Evolutionary conservation across 768 basidiomycete genomes (phyloP).

Genomic region (Sarcodon aspratus): DNA sequence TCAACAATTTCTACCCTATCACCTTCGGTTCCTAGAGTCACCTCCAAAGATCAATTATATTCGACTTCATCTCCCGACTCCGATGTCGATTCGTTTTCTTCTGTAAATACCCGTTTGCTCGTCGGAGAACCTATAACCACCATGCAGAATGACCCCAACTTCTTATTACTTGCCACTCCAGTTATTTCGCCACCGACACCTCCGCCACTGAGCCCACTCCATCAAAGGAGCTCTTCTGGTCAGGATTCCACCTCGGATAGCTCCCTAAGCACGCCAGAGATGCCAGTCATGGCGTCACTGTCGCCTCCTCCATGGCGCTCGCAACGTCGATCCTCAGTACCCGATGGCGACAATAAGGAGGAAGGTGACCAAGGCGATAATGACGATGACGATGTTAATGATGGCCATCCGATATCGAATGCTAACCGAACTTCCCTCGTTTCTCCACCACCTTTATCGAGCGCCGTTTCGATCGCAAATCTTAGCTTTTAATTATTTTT

Average conservation of each 20-base stretch:
- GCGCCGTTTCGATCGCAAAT: not conserved
- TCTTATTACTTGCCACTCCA: constrained; percentile 38
- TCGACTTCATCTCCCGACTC: constrained; percentile 13
- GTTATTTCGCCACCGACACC: constrained; percentile 29
- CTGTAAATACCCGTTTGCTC: constrained; percentile 21
- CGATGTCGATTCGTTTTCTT: not conserved
- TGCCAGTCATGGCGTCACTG: constrained; percentile 34
- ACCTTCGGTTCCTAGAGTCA: constrained; percentile 14
- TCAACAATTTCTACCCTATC: constrained; percentile 21
- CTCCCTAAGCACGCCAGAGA: constrained; percentile 17
- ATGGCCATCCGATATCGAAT: not conserved
- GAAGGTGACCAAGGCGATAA: not conserved
- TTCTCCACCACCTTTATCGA: not conserved
- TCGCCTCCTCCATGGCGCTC: constrained; percentile 55
- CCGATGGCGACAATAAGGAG: not conserved
- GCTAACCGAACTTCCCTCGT: not conserved
- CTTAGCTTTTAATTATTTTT: not conserved
- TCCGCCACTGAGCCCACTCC: constrained; percentile 9
- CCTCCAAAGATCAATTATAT: constrained; percentile 5
- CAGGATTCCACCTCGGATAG: not conserved
- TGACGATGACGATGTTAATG: not conserved
- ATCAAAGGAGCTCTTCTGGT: constrained; percentile 14
- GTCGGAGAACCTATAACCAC: constrained; percentile 54
- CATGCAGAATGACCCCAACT: constrained; percentile 44
- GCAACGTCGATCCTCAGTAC: constrained; percentile 26